Evolutionary conservation across 2,329 filamentous ascomycete genomes (phyloP).

Genomic region (Zopfia rhizophila): DNA sequence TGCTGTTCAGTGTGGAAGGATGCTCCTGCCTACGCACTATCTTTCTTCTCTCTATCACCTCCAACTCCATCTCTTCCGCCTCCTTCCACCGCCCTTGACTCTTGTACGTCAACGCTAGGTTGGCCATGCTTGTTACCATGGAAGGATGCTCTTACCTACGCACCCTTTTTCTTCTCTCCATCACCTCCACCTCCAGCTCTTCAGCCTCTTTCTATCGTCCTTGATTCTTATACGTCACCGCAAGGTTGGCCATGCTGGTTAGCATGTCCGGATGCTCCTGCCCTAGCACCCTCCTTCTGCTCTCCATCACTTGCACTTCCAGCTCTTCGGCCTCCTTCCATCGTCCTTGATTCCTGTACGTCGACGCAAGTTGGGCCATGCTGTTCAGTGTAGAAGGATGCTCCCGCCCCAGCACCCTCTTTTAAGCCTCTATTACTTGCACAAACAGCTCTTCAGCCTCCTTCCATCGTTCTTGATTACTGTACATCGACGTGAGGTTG

Average conservation of each 20-base stretch:
- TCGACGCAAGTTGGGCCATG: constrained; percentile 9
- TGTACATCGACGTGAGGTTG: constrained; percentile 9
- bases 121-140: constrained; percentile 13
- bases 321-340: constrained; percentile 16
- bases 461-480: constrained; percentile 9
- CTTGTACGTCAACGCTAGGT: constrained; percentile 12
- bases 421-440: constrained; percentile 9
- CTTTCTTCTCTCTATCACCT: not conserved
- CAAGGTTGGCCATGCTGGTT: constrained; percentile 12
- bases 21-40: constrained; percentile 5
- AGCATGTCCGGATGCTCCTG: constrained; percentile 13
- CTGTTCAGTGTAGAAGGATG: constrained; percentile 1
- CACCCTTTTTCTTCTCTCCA: constrained; percentile 11
- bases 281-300: constrained; percentile 12
- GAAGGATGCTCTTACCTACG: constrained; percentile 7
- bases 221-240: constrained; percentile 14
- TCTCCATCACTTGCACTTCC: constrained; percentile 7
- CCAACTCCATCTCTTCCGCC: not conserved
- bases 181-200: constrained; percentile 6
- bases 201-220: constrained; percentile 11
- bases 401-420: constrained; percentile 6
- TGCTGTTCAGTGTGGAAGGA: constrained; percentile 11
- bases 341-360: constrained; percentile 8
- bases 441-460: constrained; percentile 11
- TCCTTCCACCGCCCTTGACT: constrained; percentile 10